These are phyloP conservation scores for Schrenkiella parvula DNA, from an alignment of 345 rosid species.

Conservation along the genomic window DNA sequence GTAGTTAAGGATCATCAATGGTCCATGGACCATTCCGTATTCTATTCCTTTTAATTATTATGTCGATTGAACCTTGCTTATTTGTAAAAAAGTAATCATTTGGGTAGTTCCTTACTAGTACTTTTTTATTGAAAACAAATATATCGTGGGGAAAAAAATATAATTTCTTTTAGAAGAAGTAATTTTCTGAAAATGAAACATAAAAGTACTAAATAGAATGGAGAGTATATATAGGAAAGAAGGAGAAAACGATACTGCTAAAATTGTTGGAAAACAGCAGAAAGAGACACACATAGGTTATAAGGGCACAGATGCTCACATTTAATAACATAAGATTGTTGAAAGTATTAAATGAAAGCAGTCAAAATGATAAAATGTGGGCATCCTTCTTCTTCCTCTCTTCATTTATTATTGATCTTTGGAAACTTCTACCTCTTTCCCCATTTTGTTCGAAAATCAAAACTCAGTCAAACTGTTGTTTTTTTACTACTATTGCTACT, in stretches of 20 bases:
- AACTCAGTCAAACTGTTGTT: conserved; percentile 24
- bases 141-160: neutral
- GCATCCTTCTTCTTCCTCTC: neutral
- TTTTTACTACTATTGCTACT: conserved; percentile 14
- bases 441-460: neutral
- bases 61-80: conserved; percentile 12
- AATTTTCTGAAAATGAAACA: conserved; percentile 4
- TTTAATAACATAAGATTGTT: conserved; percentile 28
- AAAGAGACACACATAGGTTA: conserved; percentile 1
- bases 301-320: conserved; percentile 17
- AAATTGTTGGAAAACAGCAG: conserved; percentile 22
- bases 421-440: neutral
- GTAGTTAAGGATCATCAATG: conserved; percentile 12
- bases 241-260: conserved; percentile 24
- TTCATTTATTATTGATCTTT: conserved; percentile 28
- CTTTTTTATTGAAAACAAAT: neutral
- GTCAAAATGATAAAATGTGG: conserved; percentile 12
- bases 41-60: conserved; percentile 3
- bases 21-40: conserved; percentile 17
- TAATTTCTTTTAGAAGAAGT: neutral
- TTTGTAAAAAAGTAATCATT: conserved; percentile 14
- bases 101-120: neutral
- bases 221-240: neutral
- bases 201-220: conserved; percentile 2
- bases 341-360: conserved; percentile 22